Conservation (phyloP, 352 stramenopile genomes). For the Pythium volutum region DNA sequence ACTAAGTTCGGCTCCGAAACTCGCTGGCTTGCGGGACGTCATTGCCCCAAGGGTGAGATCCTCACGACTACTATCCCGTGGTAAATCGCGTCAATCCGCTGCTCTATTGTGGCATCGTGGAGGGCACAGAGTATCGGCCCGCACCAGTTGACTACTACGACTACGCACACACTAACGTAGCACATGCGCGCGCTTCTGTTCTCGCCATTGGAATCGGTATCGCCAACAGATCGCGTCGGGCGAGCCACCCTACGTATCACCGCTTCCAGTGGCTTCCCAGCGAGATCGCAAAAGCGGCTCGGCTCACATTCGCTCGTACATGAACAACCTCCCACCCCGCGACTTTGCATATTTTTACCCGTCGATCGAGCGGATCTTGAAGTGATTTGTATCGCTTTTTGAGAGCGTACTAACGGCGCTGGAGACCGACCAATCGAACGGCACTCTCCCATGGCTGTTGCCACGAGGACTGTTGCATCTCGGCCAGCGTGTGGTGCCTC, state of each 20-base stretch:
- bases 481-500: too few species aligned
- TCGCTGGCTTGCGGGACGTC: not conserved
- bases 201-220: not conserved
- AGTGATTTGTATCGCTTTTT: constrained; percentile 28
- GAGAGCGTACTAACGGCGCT: constrained; percentile 21
- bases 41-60: not conserved
- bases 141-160: not conserved
- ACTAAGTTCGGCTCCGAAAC: not conserved
- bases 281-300: not conserved
- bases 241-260: not conserved
- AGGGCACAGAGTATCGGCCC: not conserved
- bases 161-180: not conserved
- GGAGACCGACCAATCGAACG: too few species aligned
- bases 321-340: constrained; percentile 38
- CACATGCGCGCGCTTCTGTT: not conserved
- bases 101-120: not conserved
- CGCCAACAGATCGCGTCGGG: too few species aligned
- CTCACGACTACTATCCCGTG: not conserved
- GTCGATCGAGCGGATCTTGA: constrained; percentile 22
- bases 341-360: constrained; percentile 16
- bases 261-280: not conserved
- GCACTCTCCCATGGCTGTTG: too few species aligned
- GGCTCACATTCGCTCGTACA: constrained; percentile 26
- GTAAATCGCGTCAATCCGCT: not conserved
- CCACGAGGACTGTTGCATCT: too few species aligned